Percentiles rank a stretch among this genome's conserved stretches.
Conservation (phyloP, 2,329 filamentous ascomycete species). For the Penicillium sp. region DNA sequence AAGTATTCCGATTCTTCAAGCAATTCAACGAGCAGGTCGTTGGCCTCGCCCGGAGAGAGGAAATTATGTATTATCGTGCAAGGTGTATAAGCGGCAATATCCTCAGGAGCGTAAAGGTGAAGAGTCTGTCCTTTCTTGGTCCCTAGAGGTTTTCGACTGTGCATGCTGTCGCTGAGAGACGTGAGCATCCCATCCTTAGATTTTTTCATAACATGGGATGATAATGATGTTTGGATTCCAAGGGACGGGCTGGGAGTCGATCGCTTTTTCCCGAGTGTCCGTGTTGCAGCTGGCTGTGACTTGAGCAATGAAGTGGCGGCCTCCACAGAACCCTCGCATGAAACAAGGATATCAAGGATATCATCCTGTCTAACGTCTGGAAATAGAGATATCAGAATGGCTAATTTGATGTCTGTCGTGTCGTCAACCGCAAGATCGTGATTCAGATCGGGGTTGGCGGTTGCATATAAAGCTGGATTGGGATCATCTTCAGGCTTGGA, state of each 20-base stretch:
- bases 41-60: conserved; percentile 71
- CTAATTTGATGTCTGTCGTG: conserved; percentile 87
- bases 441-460: conserved; percentile 5
- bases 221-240: conserved; percentile 68
- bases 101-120: conserved; percentile 78
- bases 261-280: conserved; percentile 37
- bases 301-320: conserved; percentile 63
- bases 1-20: conserved; percentile 74
- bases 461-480: background rate
- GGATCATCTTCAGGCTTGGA: conserved; percentile 10
- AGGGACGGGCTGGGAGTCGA: conserved; percentile 41
- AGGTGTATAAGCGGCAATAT: conserved; percentile 81
- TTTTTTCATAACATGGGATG: conserved; percentile 49
- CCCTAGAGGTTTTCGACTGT: conserved; percentile 37
- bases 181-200: conserved; percentile 43
- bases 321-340: conserved; percentile 75
- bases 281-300: conserved; percentile 20
- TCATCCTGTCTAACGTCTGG: conserved; percentile 65
- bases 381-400: conserved; percentile 78
- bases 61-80: conserved; percentile 95
- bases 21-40: conserved; percentile 74
- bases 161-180: conserved; percentile 19
- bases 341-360: conserved; percentile 78
- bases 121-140: conserved; percentile 81
- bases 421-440: conserved; percentile 60